phyloP scores from a whole-genome alignment of 2,329 filamentous ascomycete species.

The Fusarium algeriense region DNA sequence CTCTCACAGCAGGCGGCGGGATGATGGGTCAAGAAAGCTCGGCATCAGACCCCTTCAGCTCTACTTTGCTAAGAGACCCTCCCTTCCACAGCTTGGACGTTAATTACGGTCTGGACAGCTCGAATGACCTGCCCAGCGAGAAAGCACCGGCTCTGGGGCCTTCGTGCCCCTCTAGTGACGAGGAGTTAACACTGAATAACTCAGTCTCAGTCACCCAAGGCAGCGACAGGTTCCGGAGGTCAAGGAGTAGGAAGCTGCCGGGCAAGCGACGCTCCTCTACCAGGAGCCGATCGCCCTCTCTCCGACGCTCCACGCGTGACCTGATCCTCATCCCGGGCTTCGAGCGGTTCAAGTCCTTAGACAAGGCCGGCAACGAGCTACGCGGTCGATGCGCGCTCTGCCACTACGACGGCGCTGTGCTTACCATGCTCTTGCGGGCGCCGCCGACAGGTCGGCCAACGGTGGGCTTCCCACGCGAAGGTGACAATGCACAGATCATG shows the following conservation, averaged over 20 bases:
- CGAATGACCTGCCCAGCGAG: neutral
- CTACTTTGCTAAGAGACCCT: neutral
- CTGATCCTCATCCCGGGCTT: neutral
- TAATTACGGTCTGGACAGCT: neutral
- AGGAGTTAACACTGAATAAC: neutral
- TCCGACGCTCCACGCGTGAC: neutral
- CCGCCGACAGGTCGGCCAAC: neutral
- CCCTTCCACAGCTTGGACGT: neutral
- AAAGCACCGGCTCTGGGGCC: neutral
- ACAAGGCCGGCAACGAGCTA: neutral
- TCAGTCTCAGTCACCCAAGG: neutral
- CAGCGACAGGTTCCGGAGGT: neutral
- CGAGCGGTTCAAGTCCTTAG: neutral
- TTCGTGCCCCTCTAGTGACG: neutral
- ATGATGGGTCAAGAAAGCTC: neutral
- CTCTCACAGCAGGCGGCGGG: neutral
- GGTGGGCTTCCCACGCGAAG: neutral
- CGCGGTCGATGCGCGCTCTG: neutral
- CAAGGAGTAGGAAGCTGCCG: neutral
- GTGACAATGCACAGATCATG: neutral
- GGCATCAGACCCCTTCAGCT: neutral
- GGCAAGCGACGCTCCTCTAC: neutral
- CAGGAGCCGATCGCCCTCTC: neutral
- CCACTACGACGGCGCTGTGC: neutral
- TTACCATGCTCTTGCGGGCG: neutral